Base-by-base conservation (phyloP, 2,329 filamentous ascomycete genomes). In the Didymella segeticola region DNA sequence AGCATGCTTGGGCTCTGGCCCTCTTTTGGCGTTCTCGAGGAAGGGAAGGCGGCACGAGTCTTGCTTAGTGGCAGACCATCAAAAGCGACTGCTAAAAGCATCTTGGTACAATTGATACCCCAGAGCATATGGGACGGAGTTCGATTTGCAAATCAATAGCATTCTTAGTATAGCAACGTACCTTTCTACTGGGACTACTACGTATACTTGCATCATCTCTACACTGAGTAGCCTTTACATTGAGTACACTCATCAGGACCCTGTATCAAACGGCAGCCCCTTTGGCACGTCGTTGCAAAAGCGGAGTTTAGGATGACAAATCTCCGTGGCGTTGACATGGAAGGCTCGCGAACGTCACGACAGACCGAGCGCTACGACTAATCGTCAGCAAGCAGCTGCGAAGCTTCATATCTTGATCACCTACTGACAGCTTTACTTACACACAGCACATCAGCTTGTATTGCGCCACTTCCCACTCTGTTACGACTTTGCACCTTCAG, bases 281-380 rank as follows among this genome's bases (percentile, higher is more conserved):
- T n/a, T n/a, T n/a, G n/a, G n/a, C n/a, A n/a, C n/a, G n/a, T n/a
- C n/a, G n/a, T n/a, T n/a, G n/a, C n/a, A n/a, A n/a, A n/a, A n/a
- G n/a, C 41, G 47, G 53, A 50, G 36, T 50, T 37, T 22, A 61
- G 53, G 67, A 69, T 73, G 62, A 74, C 71, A 72, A 74, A 74
- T 72, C 34, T 46, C 56, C 57, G 62, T 62, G 67, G 61, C 60
- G 63, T 63, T 43, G 60, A 58, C 42, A 62, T 74, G 64, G 70
- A 73, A 73, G 62, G 65, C 66, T 69, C 63, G 58, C 58, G 71
- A 74, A 74, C 58, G 61, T 66, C 66, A 70, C 62, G 55, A 64
- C 66, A 68, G 51, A 55, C 57, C 53, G 30, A 47, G 34, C 47
- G 48, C 47, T 33, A 56, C 54, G 31, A 56, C 34, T 58, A 61